phyloP scores from a whole-genome alignment of 495 filamentous ascomycete species.

The Trypethelium eluteriae region DNA sequence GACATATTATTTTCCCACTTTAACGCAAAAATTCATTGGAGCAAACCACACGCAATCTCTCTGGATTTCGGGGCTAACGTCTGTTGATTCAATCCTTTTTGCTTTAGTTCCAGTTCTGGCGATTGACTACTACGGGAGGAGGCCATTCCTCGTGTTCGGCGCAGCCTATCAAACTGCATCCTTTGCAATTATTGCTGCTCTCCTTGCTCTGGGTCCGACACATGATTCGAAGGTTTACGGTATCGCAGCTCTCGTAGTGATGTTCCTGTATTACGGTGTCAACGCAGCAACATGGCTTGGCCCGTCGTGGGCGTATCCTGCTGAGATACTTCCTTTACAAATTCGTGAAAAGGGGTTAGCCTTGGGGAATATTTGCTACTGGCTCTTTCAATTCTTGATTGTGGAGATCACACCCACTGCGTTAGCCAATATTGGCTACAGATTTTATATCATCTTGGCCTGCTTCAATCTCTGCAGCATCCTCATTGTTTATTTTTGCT shows the following conservation, averaged over 20 bases:
- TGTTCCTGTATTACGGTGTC: conserved; percentile 31
- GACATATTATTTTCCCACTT: conserved; percentile 2
- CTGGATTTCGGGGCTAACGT: conserved; percentile 1
- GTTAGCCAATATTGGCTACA: conserved; percentile 1
- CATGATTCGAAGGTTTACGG: not conserved
- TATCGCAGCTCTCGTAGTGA: conserved; percentile 16
- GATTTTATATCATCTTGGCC: not conserved
- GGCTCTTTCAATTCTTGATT: conserved; percentile 9
- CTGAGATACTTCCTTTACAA: conserved; percentile 61
- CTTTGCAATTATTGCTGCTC: conserved; percentile 2
- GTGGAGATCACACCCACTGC: conserved; percentile 7
- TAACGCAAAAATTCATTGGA: not conserved
- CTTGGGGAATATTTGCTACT: conserved; percentile 11
- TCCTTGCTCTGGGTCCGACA: not conserved
- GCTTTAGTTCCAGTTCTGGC: not conserved
- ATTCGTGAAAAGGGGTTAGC: conserved; percentile 66
- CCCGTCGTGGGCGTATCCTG: conserved; percentile 49
- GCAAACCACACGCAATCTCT: not conserved
- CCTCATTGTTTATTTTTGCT: not conserved
- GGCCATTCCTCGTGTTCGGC: conserved; percentile 1
- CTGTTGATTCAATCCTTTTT: conserved; percentile 1
- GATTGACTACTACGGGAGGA: not conserved
- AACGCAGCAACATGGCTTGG: conserved; percentile 35
- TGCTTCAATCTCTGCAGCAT: not conserved
- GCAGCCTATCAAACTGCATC: conserved; percentile 3